Base-by-base conservation (phyloP, 805 yeast genomes). In the Yarrowia phangngaensis region DNA sequence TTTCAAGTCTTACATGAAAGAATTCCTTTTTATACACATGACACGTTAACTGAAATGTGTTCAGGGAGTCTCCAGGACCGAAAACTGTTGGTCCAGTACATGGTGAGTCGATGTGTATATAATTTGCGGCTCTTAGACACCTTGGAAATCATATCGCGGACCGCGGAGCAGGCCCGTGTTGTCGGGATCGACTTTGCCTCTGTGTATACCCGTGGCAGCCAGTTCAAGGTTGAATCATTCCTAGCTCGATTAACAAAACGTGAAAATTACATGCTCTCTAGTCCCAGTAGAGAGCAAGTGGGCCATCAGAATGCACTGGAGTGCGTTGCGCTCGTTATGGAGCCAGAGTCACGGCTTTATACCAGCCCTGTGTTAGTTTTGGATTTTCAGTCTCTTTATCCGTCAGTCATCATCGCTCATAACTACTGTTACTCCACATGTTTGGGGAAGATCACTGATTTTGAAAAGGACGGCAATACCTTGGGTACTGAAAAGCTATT, bases 311-410 rank as follows among this genome's bases (percentile, higher is more conserved):
- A 80, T 54, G 82, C 97, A 0, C 66, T 92, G 28, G 95, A 88
- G 58, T 82, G 88, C 53, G 78, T 92, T 4, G 95, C 97, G 0
- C 69, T 92, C 46, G 86, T 92, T 2, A 79, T 92, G 89, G 98
- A 92, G 59, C 98, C 98, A 0, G 75, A 76, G 17, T 78, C 95
- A 4, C 79, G 78, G 14, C 84, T 81, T 55, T 92, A 88, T 62
- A 87, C 85, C 50, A 82, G 90, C 51, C 98, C 98, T 0, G 69
- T 92, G 20, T 76, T 89, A 13, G 97, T 92, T 0, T 66, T 92
- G 15, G 98, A 92, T 62, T 92, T 92, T 59, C 95, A 90, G 58
- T 87, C 97, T 0, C 71, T 92, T 40, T 92, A 92, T 60, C 98
- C 98, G 0, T 89, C 97, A 0, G 72, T 92, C 11, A 76, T 90